Evolutionary conservation across 495 filamentous ascomycete species (phyloP).

Genomic region (Podospora anserina): DNA sequence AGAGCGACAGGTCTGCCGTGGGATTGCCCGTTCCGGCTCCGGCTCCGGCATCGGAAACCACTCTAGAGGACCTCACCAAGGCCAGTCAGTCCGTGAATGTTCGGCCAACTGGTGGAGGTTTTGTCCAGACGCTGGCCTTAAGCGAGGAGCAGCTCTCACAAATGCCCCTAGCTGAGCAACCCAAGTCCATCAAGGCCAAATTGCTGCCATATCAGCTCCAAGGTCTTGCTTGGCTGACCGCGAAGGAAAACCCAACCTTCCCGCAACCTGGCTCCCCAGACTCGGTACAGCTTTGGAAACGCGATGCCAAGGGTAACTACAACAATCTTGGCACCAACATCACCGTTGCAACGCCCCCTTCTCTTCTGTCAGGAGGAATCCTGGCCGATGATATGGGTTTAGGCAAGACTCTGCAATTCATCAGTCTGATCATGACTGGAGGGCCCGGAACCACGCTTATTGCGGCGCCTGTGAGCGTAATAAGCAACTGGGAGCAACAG

Average conservation of each 20-base stretch:
- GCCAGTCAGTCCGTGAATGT: constrained; percentile 61
- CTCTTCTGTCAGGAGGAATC: constrained; percentile 75
- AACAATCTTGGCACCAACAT: constrained; percentile 78
- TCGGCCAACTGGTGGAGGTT: constrained; percentile 55
- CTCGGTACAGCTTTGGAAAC: constrained; percentile 80
- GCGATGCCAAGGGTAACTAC: constrained; percentile 50
- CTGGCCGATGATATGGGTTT: constrained; percentile 94
- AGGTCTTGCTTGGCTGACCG: constrained; percentile 79
- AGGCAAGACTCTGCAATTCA: constrained; percentile 87
- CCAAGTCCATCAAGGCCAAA: constrained; percentile 57
- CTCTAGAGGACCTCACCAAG: constrained; percentile 61
- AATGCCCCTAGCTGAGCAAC: constrained; percentile 72
- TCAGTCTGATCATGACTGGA: constrained; percentile 69
- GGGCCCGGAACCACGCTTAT: constrained; percentile 68
- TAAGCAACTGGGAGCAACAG: constrained; percentile 90
- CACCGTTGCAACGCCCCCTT: constrained; percentile 53
- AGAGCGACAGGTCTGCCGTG: constrained; percentile 30
- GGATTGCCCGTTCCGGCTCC: constrained; percentile 34
- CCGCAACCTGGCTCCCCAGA: constrained; percentile 60
- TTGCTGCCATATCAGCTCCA: constrained; percentile 82
- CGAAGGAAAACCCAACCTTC: constrained; percentile 67
- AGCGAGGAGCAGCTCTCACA: constrained; percentile 66
- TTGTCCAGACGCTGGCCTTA: constrained; percentile 65
- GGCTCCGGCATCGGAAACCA: constrained; percentile 35
- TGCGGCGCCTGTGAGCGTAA: constrained; percentile 77